phyloP scores from a whole-genome alignment of 306 rosid genomes.

The Gastrolobium villosum region DNA sequence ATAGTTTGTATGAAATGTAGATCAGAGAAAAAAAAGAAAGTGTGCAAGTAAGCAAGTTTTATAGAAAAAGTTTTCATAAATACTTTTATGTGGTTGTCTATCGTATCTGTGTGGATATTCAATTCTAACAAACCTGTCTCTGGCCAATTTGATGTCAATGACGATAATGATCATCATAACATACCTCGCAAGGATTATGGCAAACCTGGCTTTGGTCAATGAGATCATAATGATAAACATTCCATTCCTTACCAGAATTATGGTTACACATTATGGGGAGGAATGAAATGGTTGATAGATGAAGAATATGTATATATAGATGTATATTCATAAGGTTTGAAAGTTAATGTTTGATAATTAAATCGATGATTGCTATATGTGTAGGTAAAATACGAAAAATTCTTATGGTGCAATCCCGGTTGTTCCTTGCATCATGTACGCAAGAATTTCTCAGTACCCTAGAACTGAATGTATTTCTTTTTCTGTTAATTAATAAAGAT shows the following conservation, averaged over 20 bases:
- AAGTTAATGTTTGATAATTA: not conserved
- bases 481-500: not conserved
- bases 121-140: not conserved
- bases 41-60: no score
- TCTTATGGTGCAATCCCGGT: not conserved
- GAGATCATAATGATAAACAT: not conserved
- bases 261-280: constrained; percentile 22
- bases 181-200: constrained; percentile 48
- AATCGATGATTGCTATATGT: not conserved
- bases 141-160: not conserved
- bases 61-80: no score
- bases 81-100: no score
- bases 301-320: not conserved
- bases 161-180: constrained; percentile 47
- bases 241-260: not conserved
- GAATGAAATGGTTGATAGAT: not conserved
- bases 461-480: not conserved
- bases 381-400: not conserved
- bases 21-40: no score
- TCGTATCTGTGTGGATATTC: no score
- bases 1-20: no score
- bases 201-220: constrained; percentile 3
- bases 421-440: not conserved
- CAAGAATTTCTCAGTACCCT: not conserved
- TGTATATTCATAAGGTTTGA: not conserved